Evolutionary conservation across 129 eudicot species (phyloP).

Genomic region (Lactuca saligna): DNA sequence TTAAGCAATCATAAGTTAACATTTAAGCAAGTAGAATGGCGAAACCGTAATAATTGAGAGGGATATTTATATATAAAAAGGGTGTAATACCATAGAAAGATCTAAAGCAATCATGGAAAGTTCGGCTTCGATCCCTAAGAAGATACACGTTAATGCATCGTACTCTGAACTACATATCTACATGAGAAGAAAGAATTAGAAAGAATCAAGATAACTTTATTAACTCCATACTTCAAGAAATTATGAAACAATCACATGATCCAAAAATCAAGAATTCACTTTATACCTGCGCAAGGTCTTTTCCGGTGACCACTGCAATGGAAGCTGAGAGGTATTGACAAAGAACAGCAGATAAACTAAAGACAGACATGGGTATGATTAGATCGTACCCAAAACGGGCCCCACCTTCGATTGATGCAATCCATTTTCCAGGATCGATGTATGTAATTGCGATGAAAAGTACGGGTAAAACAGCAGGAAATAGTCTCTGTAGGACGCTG

Average conservation of each 20-base stretch:
- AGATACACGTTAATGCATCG: constrained; percentile 53
- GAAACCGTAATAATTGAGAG: neutral
- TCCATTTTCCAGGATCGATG: constrained; percentile 96
- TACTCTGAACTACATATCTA: constrained; percentile 88
- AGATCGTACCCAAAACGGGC: constrained; percentile 71
- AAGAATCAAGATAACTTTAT: constrained; percentile 21
- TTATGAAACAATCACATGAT: neutral
- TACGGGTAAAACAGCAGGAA: constrained; percentile 63
- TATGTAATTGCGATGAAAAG: constrained; percentile 70
- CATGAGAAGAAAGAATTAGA: constrained; percentile 31
- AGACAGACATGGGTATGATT: constrained; percentile 47
- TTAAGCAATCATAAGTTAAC: constrained; percentile 9
- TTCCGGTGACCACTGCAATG: constrained; percentile 64
- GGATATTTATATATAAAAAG: neutral
- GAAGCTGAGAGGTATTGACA: constrained; percentile 86
- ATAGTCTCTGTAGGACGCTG: constrained; percentile 34
- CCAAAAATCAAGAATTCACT: neutral
- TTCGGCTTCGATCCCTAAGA: constrained; percentile 82
- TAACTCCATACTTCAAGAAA: neutral
- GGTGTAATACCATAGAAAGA: constrained; percentile 64
- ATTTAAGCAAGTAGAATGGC: constrained; percentile 8
- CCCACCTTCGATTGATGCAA: constrained; percentile 74
- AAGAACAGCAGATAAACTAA: constrained; percentile 65
- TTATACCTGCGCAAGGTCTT: constrained; percentile 79
- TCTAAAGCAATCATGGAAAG: constrained; percentile 71